phyloP scores from a whole-genome alignment of 495 filamentous ascomycete genomes.

The Letharia lupina region DNA sequence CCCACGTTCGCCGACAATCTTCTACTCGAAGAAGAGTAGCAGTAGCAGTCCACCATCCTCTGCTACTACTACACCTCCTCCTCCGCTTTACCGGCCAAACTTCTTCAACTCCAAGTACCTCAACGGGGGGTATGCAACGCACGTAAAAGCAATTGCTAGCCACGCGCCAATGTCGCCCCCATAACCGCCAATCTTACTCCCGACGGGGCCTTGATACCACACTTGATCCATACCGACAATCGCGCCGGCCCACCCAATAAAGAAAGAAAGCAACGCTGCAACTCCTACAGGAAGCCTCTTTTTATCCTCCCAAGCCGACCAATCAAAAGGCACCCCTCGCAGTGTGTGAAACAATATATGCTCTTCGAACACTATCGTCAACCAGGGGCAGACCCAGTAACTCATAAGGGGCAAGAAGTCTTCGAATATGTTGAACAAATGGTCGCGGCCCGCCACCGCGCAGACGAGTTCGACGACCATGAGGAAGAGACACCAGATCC shows the following conservation, averaged over 20 bases:
- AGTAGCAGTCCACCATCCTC: no score
- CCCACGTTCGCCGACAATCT: no score
- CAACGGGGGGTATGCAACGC: constrained; percentile 36
- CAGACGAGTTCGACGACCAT: constrained; percentile 47
- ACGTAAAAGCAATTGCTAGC: constrained; percentile 37
- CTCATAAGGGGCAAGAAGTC: constrained; percentile 52
- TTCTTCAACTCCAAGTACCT: constrained; percentile 34
- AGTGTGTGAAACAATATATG: constrained; percentile 41
- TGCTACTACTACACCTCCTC: background rate
- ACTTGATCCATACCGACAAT: constrained; percentile 54
- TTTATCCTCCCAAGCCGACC: constrained; percentile 47
- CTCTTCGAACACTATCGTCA: constrained; percentile 46
- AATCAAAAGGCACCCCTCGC: constrained; percentile 39
- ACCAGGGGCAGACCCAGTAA: constrained; percentile 49
- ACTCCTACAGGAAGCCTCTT: constrained; percentile 47
- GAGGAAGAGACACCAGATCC: constrained; percentile 41
- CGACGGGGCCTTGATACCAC: constrained; percentile 53
- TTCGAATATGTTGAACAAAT: constrained; percentile 47
- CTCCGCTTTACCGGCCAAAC: constrained; percentile 29
- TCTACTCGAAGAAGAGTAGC: no score
- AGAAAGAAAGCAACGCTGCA: constrained; percentile 48
- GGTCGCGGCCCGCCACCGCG: constrained; percentile 42
- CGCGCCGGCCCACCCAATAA: constrained; percentile 52
- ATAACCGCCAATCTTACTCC: constrained; percentile 33
- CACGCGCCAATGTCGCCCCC: constrained; percentile 38